phyloP scores from a whole-genome alignment of 345 rosid species.

The Camelina laxa region DNA sequence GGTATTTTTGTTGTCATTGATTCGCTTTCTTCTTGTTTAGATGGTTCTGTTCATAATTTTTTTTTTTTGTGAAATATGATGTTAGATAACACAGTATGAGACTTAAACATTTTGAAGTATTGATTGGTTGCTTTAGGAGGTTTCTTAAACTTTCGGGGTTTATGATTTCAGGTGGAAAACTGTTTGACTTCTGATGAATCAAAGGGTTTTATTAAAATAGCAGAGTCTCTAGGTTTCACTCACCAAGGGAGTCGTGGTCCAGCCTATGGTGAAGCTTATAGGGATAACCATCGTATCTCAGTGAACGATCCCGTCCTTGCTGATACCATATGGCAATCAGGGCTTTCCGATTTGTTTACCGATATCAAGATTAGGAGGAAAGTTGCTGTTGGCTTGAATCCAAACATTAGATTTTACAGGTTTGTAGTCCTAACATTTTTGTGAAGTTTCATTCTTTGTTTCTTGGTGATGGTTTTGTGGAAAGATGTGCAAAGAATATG shows the following conservation, averaged over 20 bases:
- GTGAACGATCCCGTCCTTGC: constrained; percentile 76
- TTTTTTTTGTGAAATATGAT: too few species aligned
- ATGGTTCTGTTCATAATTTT: too few species aligned
- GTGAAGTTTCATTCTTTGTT: not conserved
- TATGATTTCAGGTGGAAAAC: constrained; percentile 61
- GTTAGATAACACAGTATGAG: too few species aligned
- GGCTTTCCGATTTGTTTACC: constrained; percentile 63
- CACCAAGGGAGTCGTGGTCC: constrained; percentile 98
- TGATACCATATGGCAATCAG: constrained; percentile 71
- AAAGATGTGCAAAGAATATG: constrained; percentile 1
- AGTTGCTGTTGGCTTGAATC: constrained; percentile 86
- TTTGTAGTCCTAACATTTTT: constrained; percentile 10
- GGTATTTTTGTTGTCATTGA: not conserved
- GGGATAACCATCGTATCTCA: constrained; percentile 83
- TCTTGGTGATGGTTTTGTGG: constrained; percentile 13
- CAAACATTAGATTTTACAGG: constrained; percentile 90
- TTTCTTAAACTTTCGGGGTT: not conserved
- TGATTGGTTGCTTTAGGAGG: not conserved
- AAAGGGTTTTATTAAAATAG: constrained; percentile 61
- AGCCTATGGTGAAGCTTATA: constrained; percentile 81
- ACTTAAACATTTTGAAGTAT: not conserved
- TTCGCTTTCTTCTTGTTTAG: too few species aligned
- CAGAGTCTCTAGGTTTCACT: constrained; percentile 78
- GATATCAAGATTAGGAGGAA: constrained; percentile 77
- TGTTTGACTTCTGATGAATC: constrained; percentile 75